Conservation (phyloP, 768 basidiomycete genomes). For the Mycena olivaceomarginata region DNA sequence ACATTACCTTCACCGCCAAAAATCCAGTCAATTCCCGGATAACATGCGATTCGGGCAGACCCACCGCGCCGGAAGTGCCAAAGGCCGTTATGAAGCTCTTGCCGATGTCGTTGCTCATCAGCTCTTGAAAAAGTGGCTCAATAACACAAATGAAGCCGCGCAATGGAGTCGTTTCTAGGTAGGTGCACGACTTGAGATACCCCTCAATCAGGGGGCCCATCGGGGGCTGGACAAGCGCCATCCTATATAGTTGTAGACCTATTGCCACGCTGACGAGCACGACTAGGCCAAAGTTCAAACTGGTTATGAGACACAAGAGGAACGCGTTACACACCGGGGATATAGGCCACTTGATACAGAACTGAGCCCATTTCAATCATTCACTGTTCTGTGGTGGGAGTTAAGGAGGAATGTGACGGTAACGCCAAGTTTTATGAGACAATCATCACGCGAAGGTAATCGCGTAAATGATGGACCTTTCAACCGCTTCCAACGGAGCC, state of each 20-base stretch:
- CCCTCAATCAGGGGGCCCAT: constrained; percentile 22
- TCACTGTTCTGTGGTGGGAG: too few relatives aligned
- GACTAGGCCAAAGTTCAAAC: neutral
- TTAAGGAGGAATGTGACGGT: too few relatives aligned
- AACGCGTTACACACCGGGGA: too few relatives aligned
- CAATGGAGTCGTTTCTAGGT: constrained; percentile 16
- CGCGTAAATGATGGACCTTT: too few relatives aligned
- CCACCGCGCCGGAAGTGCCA: constrained; percentile 30
- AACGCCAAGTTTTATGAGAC: too few relatives aligned
- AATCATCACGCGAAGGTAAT: too few relatives aligned
- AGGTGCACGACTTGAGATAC: constrained; percentile 25
- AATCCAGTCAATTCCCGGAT: too few relatives aligned
- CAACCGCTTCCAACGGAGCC: too few relatives aligned
- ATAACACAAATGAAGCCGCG: constrained; percentile 31
- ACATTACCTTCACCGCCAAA: constrained; percentile 8
- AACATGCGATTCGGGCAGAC: neutral
- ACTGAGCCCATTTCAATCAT: too few relatives aligned
- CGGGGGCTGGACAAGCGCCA: constrained; percentile 27
- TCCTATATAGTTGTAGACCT: constrained; percentile 21
- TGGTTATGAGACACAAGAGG: too few relatives aligned
- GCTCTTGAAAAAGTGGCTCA: constrained; percentile 35
- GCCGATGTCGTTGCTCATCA: constrained; percentile 35
- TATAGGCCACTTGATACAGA: too few relatives aligned
- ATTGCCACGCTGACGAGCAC: constrained; percentile 13
- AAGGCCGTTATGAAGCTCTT: constrained; percentile 28